Evolutionary conservation across 768 basidiomycete species (phyloP).

Genomic region (Grammothele lineata): DNA sequence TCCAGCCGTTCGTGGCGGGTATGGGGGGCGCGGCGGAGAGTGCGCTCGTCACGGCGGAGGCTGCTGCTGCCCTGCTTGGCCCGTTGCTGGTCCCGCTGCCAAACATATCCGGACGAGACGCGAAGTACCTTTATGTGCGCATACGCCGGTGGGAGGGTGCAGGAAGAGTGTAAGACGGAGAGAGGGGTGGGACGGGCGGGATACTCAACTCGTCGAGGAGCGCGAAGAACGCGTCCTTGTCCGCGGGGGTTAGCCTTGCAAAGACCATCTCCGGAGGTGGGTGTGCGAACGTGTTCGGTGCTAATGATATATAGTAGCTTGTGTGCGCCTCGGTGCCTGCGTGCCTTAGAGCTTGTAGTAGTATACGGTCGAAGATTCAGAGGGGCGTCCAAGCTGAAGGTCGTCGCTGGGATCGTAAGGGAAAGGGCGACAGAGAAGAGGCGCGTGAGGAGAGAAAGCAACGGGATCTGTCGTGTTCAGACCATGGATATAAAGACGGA

Average conservation of each 20-base stretch:
- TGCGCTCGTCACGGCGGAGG: constrained; percentile 16
- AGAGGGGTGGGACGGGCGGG: background rate
- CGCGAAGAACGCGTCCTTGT: constrained; percentile 80
- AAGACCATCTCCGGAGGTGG: too few species aligned
- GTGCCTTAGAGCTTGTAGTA: too few species aligned
- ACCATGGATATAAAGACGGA: too few species aligned
- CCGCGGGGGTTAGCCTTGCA: constrained; percentile 55
- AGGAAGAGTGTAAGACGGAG: background rate
- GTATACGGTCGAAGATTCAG: too few species aligned
- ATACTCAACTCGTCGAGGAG: constrained; percentile 69
- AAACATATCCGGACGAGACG: constrained; percentile 64
- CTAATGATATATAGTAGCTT: too few species aligned
- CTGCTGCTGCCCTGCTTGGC: constrained; percentile 12
- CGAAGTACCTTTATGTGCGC: constrained; percentile 83
- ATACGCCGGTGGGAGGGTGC: background rate
- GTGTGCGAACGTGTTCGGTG: too few species aligned
- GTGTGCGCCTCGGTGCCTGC: too few species aligned
- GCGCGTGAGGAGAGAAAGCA: too few species aligned
- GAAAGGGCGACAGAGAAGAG: too few species aligned
- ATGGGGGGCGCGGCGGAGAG: constrained; percentile 9
- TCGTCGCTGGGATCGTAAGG: too few species aligned
- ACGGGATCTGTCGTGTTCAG: too few species aligned
- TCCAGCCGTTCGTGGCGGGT: constrained; percentile 11
- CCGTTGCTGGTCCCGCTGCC: constrained; percentile 8
- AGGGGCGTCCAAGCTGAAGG: too few species aligned